phyloP scores from a whole-genome alignment of 768 basidiomycete species.

The Rhizopogon rudus region DNA sequence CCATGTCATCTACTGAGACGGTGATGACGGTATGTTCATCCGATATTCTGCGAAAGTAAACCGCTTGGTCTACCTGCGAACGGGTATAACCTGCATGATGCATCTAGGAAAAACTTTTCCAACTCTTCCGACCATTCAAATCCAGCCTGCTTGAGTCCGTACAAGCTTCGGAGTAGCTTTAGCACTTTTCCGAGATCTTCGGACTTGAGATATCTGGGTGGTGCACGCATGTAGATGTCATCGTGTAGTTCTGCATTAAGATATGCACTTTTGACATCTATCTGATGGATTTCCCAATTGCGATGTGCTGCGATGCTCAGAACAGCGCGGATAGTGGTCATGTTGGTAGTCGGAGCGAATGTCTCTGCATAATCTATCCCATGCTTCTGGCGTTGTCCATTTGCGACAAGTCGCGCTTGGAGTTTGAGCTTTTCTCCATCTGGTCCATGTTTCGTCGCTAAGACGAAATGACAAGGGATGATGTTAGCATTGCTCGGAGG shows the following conservation, averaged over 20 bases:
- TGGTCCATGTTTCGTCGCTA: neutral
- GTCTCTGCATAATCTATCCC: constrained; percentile 18
- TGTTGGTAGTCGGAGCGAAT: constrained; percentile 1
- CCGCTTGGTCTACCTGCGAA: neutral
- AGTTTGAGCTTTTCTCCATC: neutral
- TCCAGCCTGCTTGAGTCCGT: constrained; percentile 34
- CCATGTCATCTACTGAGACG: constrained; percentile 28
- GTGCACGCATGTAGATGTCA: constrained; percentile 33
- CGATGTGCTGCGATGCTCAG: constrained; percentile 4
- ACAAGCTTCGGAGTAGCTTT: constrained; percentile 24
- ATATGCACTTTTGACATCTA: constrained; percentile 11
- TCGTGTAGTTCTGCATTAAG: constrained; percentile 19
- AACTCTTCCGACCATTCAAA: constrained; percentile 26
- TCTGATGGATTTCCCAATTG: constrained; percentile 9
- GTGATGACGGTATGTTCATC: constrained; percentile 22
- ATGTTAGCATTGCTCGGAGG: constrained; percentile 21
- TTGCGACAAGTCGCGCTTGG: neutral
- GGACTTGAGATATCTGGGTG: constrained; percentile 17
- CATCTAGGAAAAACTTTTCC: neutral
- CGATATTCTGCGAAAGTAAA: neutral
- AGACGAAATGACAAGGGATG: constrained; percentile 13
- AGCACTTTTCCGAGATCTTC: constrained; percentile 16
- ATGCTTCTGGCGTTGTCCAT: neutral
- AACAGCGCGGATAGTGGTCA: constrained; percentile 4
- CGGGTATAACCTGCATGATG: neutral